These are phyloP conservation scores for Phytophthora niederhauseri DNA, from an alignment of 352 stramenopile species.

Conservation along the genomic window DNA sequence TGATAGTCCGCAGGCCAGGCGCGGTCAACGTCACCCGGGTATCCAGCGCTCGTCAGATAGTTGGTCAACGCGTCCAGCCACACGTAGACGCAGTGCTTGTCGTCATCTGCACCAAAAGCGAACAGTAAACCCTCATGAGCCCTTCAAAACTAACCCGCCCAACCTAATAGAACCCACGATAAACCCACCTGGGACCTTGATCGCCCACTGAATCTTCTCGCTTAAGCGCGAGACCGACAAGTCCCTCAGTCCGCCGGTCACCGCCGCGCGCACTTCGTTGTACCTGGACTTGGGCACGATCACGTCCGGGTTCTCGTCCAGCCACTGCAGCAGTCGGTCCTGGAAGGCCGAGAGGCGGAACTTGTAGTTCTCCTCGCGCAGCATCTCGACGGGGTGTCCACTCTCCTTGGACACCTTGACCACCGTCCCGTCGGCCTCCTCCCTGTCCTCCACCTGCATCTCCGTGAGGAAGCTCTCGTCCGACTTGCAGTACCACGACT, in stretches of 20 bases:
- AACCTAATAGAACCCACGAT: neutral
- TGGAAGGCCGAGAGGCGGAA: constrained; percentile 97
- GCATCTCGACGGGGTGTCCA: constrained; percentile 93
- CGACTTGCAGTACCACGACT: constrained; percentile 98
- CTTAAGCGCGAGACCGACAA: constrained; percentile 97
- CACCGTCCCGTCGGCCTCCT: constrained; percentile 40
- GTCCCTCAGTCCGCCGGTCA: constrained; percentile 93
- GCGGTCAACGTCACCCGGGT: constrained; percentile 59
- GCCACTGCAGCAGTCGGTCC: constrained; percentile 91
- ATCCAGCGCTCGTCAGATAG: constrained; percentile 97
- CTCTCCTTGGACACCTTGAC: constrained; percentile 90
- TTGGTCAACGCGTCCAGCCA: constrained; percentile 99
- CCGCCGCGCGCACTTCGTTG: constrained; percentile 93
- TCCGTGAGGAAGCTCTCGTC: constrained; percentile 99
- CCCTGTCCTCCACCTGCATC: constrained; percentile 93
- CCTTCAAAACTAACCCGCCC: neutral
- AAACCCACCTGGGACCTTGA: constrained; percentile 88
- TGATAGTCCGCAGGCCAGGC: constrained; percentile 86
- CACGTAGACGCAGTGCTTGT: constrained; percentile 98
- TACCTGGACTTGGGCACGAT: constrained; percentile 91
- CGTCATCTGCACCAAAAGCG: constrained; percentile 44
- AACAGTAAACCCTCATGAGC: constrained; percentile 9
- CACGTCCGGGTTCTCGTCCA: constrained; percentile 87
- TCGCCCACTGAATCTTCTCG: constrained; percentile 96
- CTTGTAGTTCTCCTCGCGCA: constrained; percentile 99